Evolutionary conservation across 1,284 basidiomycete species (phyloP), one percentile per base, ranked within the genome.

Genomic region (Cutaneotrichosporon daszewskae): DNA sequence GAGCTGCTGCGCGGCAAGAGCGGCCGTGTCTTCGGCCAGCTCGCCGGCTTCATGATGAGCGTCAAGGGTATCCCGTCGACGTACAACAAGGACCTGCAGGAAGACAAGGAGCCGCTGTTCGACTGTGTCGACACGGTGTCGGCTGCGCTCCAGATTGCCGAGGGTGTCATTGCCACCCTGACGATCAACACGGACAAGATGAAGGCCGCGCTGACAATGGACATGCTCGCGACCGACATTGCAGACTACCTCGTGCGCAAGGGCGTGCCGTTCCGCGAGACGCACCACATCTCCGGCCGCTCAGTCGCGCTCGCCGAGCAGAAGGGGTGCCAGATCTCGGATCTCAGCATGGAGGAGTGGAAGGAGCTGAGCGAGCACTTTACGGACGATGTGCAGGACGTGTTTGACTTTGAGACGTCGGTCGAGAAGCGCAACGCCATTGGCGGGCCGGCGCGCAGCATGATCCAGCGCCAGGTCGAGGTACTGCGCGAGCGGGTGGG

Each of bases 81-180:
- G 9, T 98, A 98, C 75, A 97, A 98, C 77, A 98, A 98, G 72
- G 94, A 98, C 72, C 75, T 98, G 47, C 94, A 98, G 71, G 95
- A 98, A 72, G 91, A 95, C 72, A 97, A 98, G 72, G 94, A 98
- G 68, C 92, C 94, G 0, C 73, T 98, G 43, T 98, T 97, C 58
- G 94, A 98, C 66, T 77, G 85, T 8, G 87, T 94, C 26, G 89
- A 95, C 65, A 96, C 87, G 25, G 74, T 95, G 29, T 81, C 82
- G n/a, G 85, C 88, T 29, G 91, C 84, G 34, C 78, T 97, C 60
- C 82, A 85, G 64, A 97, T 98, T 55, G 83, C 92, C 3, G 89
- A 95, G 62, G 94, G 94, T 24, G 94, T 96, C 29, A 77, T 98
- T 55, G 83, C 87, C 20, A 96, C 94, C 1, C 72, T 95, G 68